Evolutionary conservation across 2,329 filamentous ascomycete species (phyloP).

Genomic region (Ampelomyces quisqualis): DNA sequence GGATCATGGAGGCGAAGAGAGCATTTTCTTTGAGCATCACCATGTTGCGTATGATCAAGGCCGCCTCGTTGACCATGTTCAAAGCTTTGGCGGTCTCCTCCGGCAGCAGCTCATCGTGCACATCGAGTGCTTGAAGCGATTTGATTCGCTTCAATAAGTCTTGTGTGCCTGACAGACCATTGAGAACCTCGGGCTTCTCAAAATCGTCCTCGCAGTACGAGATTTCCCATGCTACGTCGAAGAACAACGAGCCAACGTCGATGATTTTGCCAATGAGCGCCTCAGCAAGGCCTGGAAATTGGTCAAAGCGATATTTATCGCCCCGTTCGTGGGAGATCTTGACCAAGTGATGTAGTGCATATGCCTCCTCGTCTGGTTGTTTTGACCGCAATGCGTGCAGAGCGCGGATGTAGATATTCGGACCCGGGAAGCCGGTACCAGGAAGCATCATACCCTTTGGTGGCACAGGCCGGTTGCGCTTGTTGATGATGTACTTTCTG

Average conservation of each 20-base stretch:
- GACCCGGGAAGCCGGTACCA: constrained; percentile 69
- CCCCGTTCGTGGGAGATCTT: constrained; percentile 94
- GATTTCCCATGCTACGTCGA: constrained; percentile 78
- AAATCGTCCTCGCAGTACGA: constrained; percentile 62
- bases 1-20: constrained; percentile 72
- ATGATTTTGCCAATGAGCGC: constrained; percentile 82
- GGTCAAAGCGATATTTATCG: constrained; percentile 93
- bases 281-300: constrained; percentile 85
- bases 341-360: constrained; percentile 87
- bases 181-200: constrained; percentile 54
- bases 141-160: constrained; percentile 73
- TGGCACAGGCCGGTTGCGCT: constrained; percentile 42
- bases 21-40: constrained; percentile 91
- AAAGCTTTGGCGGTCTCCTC: constrained; percentile 69
- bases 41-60: constrained; percentile 91
- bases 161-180: constrained; percentile 66
- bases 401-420: constrained; percentile 89
- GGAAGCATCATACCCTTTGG: constrained; percentile 60
- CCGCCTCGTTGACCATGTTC: constrained; percentile 79
- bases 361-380: constrained; percentile 80
- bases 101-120: constrained; percentile 70
- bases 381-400: constrained; percentile 79
- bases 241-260: constrained; percentile 75
- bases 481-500: constrained; percentile 53
- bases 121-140: constrained; percentile 57